Conservation (phyloP, 1,284 basidiomycete genomes). For the Omphalotus olearius region DNA sequence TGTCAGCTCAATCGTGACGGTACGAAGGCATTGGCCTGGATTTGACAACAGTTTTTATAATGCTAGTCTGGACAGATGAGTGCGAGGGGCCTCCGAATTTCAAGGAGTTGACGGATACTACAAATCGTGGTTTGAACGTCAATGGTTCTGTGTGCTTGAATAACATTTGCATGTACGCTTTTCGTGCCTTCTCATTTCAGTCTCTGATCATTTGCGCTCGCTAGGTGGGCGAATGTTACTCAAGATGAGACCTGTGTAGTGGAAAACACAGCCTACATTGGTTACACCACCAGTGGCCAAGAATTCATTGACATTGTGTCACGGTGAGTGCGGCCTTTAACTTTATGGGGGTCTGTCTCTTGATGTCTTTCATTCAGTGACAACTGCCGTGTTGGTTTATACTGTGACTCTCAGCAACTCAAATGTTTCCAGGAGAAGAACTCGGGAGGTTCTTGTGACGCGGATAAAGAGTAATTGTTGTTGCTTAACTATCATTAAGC, state of each 20-base stretch:
- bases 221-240: constrained; percentile 73
- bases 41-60: neutral
- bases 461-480: constrained; percentile 73
- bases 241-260: constrained; percentile 60
- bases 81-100: constrained; percentile 66
- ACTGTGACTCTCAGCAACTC: constrained; percentile 64
- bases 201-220: constrained; percentile 2
- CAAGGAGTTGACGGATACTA: constrained; percentile 54
- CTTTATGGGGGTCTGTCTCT: neutral
- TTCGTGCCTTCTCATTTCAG: neutral
- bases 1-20: constrained; percentile 90
- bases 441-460: constrained; percentile 57
- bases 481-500: neutral
- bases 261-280: constrained; percentile 78
- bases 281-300: constrained; percentile 46
- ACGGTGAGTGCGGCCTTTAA: constrained; percentile 40
- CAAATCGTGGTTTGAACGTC: constrained; percentile 61
- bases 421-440: constrained; percentile 60
- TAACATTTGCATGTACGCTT: constrained; percentile 69
- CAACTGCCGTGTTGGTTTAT: constrained; percentile 62
- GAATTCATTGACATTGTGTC: constrained; percentile 78
- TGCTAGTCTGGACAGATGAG: constrained; percentile 50
- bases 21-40: constrained; percentile 28
- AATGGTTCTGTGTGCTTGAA: constrained; percentile 84
- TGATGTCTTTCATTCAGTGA: constrained; percentile 37